Evolutionary conservation across 768 basidiomycete genomes (phyloP).

Genomic region (Lactifluus pinguis): DNA sequence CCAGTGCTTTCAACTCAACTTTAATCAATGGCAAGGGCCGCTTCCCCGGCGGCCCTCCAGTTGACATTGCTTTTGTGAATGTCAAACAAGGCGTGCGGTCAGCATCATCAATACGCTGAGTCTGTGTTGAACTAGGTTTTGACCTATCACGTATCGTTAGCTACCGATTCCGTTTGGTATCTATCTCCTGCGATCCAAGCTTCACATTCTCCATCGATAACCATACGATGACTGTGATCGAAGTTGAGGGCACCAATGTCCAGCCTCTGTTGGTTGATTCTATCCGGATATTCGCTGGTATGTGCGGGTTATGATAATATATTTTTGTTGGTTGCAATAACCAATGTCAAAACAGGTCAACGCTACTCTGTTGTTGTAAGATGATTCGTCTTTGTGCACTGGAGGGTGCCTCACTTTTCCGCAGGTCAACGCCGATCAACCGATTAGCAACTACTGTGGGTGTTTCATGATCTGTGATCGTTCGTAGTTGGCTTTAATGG

Average conservation of each 20-base stretch:
- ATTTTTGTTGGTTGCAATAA: background rate
- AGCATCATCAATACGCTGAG: background rate
- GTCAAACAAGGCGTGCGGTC: constrained; percentile 29
- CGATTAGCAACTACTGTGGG: constrained; percentile 37
- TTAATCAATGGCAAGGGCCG: constrained; percentile 48
- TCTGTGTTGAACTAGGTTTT: background rate
- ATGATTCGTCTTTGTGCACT: background rate
- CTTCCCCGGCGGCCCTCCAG: constrained; percentile 32
- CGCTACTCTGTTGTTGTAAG: constrained; percentile 25
- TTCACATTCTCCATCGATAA: constrained; percentile 33
- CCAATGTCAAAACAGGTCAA: constrained; percentile 7
- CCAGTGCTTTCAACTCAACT: constrained; percentile 29
- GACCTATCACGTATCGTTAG: background rate
- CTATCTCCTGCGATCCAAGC: constrained; percentile 25
- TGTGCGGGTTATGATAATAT: background rate
- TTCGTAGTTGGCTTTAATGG: background rate
- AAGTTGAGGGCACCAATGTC: constrained; percentile 30
- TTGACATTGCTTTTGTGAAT: constrained; percentile 36
- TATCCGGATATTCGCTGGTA: constrained; percentile 35
- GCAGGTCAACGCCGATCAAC: constrained; percentile 32
- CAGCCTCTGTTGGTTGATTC: constrained; percentile 31
- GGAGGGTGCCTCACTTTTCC: background rate
- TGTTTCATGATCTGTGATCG: constrained; percentile 5
- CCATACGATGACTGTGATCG: constrained; percentile 35
- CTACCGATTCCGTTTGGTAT: constrained; percentile 20